These are phyloP conservation scores for Bathelium albidoporum DNA, from an alignment of 495 filamentous ascomycete species.

Conservation along the genomic window DNA sequence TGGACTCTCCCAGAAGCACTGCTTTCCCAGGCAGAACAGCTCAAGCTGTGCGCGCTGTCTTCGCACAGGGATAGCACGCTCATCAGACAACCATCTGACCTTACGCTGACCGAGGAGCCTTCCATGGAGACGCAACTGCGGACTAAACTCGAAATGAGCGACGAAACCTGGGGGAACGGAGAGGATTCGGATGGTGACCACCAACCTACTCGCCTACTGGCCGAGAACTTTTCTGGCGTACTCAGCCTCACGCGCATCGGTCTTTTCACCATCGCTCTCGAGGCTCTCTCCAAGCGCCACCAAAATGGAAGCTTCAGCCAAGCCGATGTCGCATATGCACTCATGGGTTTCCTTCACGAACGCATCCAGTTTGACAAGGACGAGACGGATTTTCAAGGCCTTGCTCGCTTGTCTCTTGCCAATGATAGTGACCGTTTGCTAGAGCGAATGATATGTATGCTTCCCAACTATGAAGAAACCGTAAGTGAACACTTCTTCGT, in stretches of 20 bases:
- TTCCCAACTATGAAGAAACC: not conserved
- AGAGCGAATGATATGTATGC: constrained; percentile 11
- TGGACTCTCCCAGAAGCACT: constrained; percentile 9
- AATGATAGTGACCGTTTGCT: constrained; percentile 8
- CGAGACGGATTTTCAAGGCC: constrained; percentile 1
- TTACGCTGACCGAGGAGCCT: not conserved
- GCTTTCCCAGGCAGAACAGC: not conserved
- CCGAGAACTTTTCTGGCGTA: constrained; percentile 6
- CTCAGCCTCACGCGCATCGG: not conserved
- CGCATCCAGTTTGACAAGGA: constrained; percentile 4
- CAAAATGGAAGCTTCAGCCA: not conserved
- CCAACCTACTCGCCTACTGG: constrained; percentile 4
- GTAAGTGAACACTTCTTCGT: constrained; percentile 1
- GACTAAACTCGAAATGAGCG: constrained; percentile 3
- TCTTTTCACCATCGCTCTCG: constrained; percentile 6
- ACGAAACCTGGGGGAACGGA: not conserved
- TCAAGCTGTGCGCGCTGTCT: not conserved
- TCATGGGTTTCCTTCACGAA: constrained; percentile 5
- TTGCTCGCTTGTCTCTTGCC: constrained; percentile 5
- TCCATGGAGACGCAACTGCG: not conserved
- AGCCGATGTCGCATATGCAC: constrained; percentile 4
- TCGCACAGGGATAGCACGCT: not conserved
- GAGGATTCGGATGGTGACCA: not conserved
- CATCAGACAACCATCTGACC: not conserved
- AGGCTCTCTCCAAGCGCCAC: not conserved